These are phyloP conservation scores for Hypocreales sp. DNA, from an alignment of 2,329 filamentous ascomycete genomes.

Conservation along the genomic window DNA sequence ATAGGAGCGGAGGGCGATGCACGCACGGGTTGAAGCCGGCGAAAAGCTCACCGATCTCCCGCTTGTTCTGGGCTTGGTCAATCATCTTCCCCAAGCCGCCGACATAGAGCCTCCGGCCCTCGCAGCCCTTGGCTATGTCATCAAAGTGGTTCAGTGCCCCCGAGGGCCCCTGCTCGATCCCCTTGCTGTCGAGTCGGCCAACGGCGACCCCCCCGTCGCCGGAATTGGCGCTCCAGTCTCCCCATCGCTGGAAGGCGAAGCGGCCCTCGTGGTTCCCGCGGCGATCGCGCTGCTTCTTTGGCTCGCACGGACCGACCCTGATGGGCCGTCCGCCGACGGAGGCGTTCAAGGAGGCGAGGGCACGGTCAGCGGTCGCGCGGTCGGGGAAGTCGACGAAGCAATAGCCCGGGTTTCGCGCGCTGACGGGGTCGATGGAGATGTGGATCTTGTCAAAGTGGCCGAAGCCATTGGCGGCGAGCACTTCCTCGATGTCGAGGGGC, in stretches of 20 bases:
- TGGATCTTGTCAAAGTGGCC: constrained; percentile 37
- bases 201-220: constrained; percentile 2
- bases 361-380: constrained; percentile 34
- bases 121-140: constrained; percentile 11
- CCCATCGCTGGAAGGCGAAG: constrained; percentile 24
- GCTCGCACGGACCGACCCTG: constrained; percentile 49
- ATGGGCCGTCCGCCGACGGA: constrained; percentile 41
- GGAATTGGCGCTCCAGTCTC: constrained; percentile 20
- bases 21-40: constrained; percentile 23
- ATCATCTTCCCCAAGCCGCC: constrained; percentile 33
- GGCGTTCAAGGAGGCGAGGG: constrained; percentile 37
- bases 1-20: constrained; percentile 5
- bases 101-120: constrained; percentile 29
- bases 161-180: constrained; percentile 11
- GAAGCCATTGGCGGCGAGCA: constrained; percentile 28
- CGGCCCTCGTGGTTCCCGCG: constrained; percentile 7
- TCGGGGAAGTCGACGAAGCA: constrained; percentile 56
- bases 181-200: not conserved
- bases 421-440: constrained; percentile 54
- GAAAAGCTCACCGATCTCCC: constrained; percentile 30
- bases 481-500: constrained; percentile 44
- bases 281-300: constrained; percentile 22
- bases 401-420: constrained; percentile 51
- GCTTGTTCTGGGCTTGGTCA: constrained; percentile 28
- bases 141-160: constrained; percentile 16